phyloP scores from a whole-genome alignment of 306 rosid genomes.

The Herpetospermum pedunculosum region DNA sequence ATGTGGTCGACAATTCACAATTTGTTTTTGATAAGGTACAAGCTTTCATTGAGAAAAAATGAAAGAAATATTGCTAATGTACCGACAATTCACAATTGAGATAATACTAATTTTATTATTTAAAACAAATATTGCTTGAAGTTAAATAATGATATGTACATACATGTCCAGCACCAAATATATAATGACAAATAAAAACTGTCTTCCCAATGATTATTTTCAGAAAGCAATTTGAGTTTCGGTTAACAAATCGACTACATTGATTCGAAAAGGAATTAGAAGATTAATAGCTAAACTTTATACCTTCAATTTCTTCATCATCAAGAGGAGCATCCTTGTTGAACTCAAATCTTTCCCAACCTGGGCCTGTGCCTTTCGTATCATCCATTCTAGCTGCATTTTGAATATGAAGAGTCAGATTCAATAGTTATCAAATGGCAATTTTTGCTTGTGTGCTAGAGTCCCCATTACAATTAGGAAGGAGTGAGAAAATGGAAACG shows the following conservation, averaged over 20 bases:
- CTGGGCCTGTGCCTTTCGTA: constrained; percentile 50
- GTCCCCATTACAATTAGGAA: background rate
- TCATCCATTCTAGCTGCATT: constrained; percentile 56
- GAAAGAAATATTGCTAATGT: no score
- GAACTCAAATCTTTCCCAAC: constrained; percentile 85
- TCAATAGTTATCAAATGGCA: background rate
- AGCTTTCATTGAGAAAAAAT: no score
- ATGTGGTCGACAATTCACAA: background rate
- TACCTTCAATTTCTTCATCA: constrained; percentile 75
- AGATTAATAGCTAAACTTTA: background rate
- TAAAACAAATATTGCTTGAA: background rate
- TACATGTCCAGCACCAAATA: no score
- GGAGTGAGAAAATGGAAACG: background rate
- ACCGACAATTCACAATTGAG: background rate
- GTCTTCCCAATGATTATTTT: no score
- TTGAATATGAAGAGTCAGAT: background rate
- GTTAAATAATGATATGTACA: no score
- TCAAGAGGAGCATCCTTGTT: constrained; percentile 87
- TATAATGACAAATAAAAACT: background rate
- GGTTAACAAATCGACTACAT: background rate
- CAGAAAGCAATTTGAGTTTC: background rate
- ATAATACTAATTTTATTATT: background rate
- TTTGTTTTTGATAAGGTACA: no score
- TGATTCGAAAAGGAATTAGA: background rate
- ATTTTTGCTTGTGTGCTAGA: background rate